Evolutionary conservation across 1,139 yeast species (phyloP).

Genomic region (Pichia sp.): DNA sequence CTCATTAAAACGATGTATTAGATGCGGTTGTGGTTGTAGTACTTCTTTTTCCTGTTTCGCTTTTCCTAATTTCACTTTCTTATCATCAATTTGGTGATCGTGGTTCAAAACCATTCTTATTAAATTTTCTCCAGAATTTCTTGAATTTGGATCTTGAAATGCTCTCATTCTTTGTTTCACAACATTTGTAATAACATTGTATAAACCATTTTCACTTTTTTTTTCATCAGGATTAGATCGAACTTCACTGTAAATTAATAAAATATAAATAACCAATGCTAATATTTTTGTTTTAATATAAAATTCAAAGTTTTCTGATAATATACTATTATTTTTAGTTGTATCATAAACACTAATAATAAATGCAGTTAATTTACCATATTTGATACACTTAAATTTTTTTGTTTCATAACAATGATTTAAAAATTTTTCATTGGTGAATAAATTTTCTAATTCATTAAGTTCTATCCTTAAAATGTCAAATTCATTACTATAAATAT

Average conservation of each 20-base stretch:
- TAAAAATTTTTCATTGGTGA: neutral
- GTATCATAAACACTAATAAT: neutral
- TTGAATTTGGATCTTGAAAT: neutral
- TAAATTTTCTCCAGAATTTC: neutral
- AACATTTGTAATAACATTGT: neutral
- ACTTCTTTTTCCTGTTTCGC: too few relatives aligned
- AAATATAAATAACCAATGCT: neutral
- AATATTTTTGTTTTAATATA: conserved; percentile 1
- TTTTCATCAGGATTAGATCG: too few relatives aligned
- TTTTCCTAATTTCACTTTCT: too few relatives aligned
- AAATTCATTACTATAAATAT: neutral
- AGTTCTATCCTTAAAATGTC: neutral
- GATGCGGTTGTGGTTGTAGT: too few relatives aligned
- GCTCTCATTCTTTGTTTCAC: neutral
- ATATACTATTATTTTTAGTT: neutral
- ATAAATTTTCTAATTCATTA: neutral
- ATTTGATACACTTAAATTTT: neutral
- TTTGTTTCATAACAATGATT: neutral
- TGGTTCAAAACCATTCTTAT: neutral
- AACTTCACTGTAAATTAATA: neutral
- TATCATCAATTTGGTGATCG: neutral
- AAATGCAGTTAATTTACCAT: neutral
- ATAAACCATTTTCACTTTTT: neutral
- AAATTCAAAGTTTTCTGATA: conserved; percentile 2
- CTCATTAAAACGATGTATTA: too few relatives aligned